Base-by-base conservation (phyloP, 306 rosid species). In the Oemleria cerasiformis region DNA sequence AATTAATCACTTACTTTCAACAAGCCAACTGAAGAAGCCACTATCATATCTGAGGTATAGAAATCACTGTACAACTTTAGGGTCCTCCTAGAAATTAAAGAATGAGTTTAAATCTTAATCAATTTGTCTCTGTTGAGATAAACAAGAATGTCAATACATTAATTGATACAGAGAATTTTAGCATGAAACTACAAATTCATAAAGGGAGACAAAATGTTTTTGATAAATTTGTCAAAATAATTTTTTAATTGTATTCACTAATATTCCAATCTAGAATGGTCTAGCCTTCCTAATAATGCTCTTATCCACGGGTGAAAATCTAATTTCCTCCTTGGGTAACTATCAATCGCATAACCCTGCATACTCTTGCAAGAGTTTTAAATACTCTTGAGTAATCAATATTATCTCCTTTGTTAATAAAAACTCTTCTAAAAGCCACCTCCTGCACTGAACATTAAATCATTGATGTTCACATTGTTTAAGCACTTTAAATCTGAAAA, bases 61-160 rank as follows among this genome's bases (percentile, higher is more conserved):
- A 91, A 93, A 79, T 89, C 97, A 78, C 97, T 84, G 79, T 83
- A 93, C 81, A 93, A 82, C 86, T 85, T 93, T 65, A 88, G 84
- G 58, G 87, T 78, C 85, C 87, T 90, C 89, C 98, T 91, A 83
- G 67, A 53, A 73, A 16, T 68, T 19, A 39, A 53, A 63, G 66
- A 75, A 65, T 36, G 41, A 65, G 49, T 45, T 17, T 8, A 20
- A 42, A 65, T 4, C 70, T 6, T 48, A 20, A 65, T 8, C 34
- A 25, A 47, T 25, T 67, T 11, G 55, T 45, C 42, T 45, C 19
- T 4, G 39, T 53, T 7, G 25, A 48, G n/a, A n/a, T n/a, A n/a
- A n/a, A n/a, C n/a, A n/a, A n/a, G 30, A 67, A 67, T 7, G 45
- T 9, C 42, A 67, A 49, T 34, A 2, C 2, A 4, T 47, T 47